Evolutionary conservation across 305 asterid species (phyloP).

Genomic region (Withania somnifera): DNA sequence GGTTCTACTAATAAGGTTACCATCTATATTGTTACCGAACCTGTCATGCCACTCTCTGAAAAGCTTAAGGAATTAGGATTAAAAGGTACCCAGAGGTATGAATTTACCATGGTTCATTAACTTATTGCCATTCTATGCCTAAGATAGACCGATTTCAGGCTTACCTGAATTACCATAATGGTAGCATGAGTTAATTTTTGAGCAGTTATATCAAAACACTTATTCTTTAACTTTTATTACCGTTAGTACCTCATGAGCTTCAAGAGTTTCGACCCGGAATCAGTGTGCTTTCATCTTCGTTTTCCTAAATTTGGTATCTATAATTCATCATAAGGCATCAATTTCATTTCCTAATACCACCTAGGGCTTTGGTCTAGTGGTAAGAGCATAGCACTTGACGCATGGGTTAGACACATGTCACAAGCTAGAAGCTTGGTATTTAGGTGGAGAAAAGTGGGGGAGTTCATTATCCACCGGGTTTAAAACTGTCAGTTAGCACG

Average conservation of each 20-base stretch:
- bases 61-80: slow-evolving; percentile 92
- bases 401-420: not conserved
- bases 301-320: not conserved
- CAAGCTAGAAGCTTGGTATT: not conserved
- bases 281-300: not conserved
- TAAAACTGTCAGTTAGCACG: not conserved
- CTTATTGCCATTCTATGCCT: not conserved
- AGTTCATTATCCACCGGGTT: not conserved
- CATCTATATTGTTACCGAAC: slow-evolving; percentile 90
- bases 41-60: slow-evolving; percentile 96
- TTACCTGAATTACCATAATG: not conserved
- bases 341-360: not conserved
- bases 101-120: not conserved
- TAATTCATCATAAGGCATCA: not conserved
- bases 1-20: slow-evolving; percentile 77
- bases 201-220: not conserved
- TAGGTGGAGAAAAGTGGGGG: not conserved
- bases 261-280: not conserved
- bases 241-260: not conserved
- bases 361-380: not conserved
- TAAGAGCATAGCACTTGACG: not conserved
- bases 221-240: not conserved
- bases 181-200: not conserved
- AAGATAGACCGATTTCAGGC: not conserved
- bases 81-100: slow-evolving; percentile 79